phyloP scores from a whole-genome alignment of 768 basidiomycete genomes.

The Leucosporidium scottii region DNA sequence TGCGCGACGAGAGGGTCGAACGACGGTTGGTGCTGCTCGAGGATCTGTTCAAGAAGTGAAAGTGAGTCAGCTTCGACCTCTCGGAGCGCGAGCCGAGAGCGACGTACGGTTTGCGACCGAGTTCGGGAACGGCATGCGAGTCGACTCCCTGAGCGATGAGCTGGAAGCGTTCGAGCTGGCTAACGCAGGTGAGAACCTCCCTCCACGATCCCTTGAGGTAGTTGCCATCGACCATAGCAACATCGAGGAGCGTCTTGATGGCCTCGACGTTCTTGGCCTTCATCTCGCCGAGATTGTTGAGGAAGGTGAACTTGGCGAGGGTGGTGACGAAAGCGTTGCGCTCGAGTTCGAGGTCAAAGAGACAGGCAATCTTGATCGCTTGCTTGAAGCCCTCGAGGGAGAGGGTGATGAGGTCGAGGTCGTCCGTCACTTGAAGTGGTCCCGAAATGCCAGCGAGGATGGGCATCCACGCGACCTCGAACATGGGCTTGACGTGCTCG shows the following conservation, averaged over 20 bases:
- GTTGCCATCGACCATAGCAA: slow-evolving; percentile 95
- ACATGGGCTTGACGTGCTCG: slow-evolving; percentile 96
- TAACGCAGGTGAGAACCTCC: slow-evolving; percentile 92
- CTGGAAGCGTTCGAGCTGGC: slow-evolving; percentile 98
- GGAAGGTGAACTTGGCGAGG: slow-evolving; percentile 89
- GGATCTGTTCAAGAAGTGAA: not conserved
- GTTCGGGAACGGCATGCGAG: slow-evolving; percentile 53
- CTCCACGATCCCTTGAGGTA: slow-evolving; percentile 92
- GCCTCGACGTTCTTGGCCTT: slow-evolving; percentile 99
- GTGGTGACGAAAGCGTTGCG: slow-evolving; percentile 99
- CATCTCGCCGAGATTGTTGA: slow-evolving; percentile 98
- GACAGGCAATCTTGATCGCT: slow-evolving; percentile 92
- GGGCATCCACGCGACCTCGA: slow-evolving; percentile 98
- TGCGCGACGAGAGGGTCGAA: slow-evolving; percentile 19
- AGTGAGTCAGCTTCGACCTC: no score
- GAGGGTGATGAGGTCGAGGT: slow-evolving; percentile 80
- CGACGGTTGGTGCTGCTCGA: slow-evolving; percentile 16
- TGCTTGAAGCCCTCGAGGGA: slow-evolving; percentile 93
- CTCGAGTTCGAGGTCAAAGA: slow-evolving; percentile 94
- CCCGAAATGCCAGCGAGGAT: slow-evolving; percentile 92
- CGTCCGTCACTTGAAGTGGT: slow-evolving; percentile 90
- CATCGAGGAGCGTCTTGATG: slow-evolving; percentile 86
- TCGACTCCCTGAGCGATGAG: slow-evolving; percentile 87
- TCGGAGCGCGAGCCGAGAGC: not conserved
- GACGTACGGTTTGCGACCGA: slow-evolving; percentile 69